Evolutionary conservation across 73 alveolate genomes (phyloP), one percentile per base, ranked within the genome.

Genomic region (Paramecium pentaurelia): DNA sequence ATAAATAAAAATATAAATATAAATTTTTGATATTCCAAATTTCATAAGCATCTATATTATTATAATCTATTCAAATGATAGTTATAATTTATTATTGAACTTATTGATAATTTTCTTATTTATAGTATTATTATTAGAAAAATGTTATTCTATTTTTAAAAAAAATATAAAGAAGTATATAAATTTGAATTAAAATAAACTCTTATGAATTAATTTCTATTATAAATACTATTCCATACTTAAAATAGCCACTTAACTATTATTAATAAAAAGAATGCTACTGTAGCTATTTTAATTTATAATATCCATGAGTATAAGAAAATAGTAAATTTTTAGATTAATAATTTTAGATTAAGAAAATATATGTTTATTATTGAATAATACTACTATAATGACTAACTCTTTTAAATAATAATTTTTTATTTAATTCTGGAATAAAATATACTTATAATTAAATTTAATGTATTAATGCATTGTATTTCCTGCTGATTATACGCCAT

Each of bases 401-500:
- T 40, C 49, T 40, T 6, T 40, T 8, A 4, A 54, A 18, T 18
- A 18, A 16, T n/a, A 54, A 54, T 47, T 4, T 11, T 54, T 54
- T 54, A n/a, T 7, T 54, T 54, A 54, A 54, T 54, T 54, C 70
- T 54, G 70, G 70, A 54, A 54, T 54, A 54, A 54, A 54, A 18
- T 54, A 54, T 54, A 54, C 70, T 54, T 54, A 54, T 54, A 54
- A 54, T 54, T 18, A 54, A 73, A 73, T 73, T 37, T 12, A 36
- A 73, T 73, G 87, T 73, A 73, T 38, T 73, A 73, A 73, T 37
- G 37, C 28, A 73, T 73, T 2, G 60, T 40, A 32, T 73, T 37
- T 73, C 87, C 87, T 22, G 30, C 58, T 22, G 87, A 73, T 36
- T 73, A 73, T 73, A 73, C 87, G 2, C 68, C 87, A 16, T 73